phyloP scores from a whole-genome alignment of 139 green algal species.

The Chlamydomonas eustigma region DNA sequence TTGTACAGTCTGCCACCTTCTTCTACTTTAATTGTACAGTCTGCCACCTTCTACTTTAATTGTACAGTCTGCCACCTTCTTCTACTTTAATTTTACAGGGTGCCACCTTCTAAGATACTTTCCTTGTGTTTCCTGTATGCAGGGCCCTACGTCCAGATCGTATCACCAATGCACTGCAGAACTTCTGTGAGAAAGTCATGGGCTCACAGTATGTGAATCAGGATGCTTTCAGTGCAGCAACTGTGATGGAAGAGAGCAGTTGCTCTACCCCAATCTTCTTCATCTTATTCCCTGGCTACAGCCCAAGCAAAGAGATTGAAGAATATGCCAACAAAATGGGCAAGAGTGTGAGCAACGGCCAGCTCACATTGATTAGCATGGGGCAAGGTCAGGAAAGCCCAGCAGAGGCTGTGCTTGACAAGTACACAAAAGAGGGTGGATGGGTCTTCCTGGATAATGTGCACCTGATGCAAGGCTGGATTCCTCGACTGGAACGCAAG shows the following conservation, averaged over 20 bases:
- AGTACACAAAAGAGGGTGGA: conserved; percentile 77
- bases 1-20: too few relatives aligned
- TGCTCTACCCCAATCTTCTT: conserved; percentile 82
- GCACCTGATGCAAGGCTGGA: conserved; percentile 87
- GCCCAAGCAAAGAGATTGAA: conserved; percentile 83
- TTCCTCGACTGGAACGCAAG: conserved; percentile 79
- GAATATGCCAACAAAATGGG: conserved; percentile 62
- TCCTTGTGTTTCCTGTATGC: too few relatives aligned
- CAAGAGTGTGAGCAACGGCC: conserved; percentile 66
- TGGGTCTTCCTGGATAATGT: conserved; percentile 93
- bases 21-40: too few relatives aligned
- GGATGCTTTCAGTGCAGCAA: conserved; percentile 64
- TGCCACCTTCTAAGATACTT: too few relatives aligned
- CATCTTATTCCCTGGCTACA: conserved; percentile 87
- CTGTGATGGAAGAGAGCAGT: conserved; percentile 67
- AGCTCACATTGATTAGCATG: conserved; percentile 82
- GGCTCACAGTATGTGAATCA: conserved; percentile 63
- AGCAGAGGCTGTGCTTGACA: conserved; percentile 75
- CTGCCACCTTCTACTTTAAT: too few relatives aligned
- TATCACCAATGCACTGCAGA: conserved; percentile 74
- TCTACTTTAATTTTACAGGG: too few relatives aligned
- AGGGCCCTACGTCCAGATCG: conserved; percentile 71
- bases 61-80: too few relatives aligned
- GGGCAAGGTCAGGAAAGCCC: conserved; percentile 80
- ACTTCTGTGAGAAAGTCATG: conserved; percentile 55